Evolutionary conservation across 2,329 filamentous ascomycete genomes (phyloP), one percentile per base, ranked within the genome.

Genomic region (Xylogone sp.): DNA sequence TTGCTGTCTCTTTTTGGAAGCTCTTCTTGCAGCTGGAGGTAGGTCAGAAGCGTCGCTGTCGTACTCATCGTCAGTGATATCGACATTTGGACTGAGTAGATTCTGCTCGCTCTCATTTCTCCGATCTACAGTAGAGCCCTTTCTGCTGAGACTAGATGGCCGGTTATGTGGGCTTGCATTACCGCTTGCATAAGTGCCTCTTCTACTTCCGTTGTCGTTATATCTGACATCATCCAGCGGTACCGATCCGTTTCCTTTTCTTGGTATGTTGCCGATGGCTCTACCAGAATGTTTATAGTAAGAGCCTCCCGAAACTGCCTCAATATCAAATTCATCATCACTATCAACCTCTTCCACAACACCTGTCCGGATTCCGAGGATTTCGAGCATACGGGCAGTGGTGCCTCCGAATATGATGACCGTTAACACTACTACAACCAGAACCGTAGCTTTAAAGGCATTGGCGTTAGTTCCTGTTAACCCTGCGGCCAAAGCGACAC

Each of bases 351-450:
- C 94, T 62, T 99, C 94, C 0, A 97, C 89, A 0, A 99, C 93
- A 1, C 94, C 94, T 0, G 93, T 99, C 51, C 90, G 84, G 55
- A 99, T 99, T n/a, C 91, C 88, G 16, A 97, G 75, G 50, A 99
- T 99, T 68, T 99, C 94, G 18, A 99, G 77, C 94, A 99, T 99
- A 51, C 93, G 87, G 12, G 93, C 92, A 0, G 94, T 99, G 6
- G 94, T 99, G 48, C 94, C 94, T 50, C 94, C 94, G 63, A 99
- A 99, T 56, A 99, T 97, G 70, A 99, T 99, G 62, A 99, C 94
- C 0, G 94, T 97, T 54, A 99, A 75, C 62, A 99, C 93, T 4
- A 99, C 94, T 0, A 97, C 94, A 9, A 99, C 92, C 10, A 99
- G 76, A n/a, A 99, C 93, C 0, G 94, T 99, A 6, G 94, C 94